Evolutionary conservation across 2,329 filamentous ascomycete species (phyloP), one percentile per base, ranked within the genome.

Genomic region (Scytalidium lignicola): DNA sequence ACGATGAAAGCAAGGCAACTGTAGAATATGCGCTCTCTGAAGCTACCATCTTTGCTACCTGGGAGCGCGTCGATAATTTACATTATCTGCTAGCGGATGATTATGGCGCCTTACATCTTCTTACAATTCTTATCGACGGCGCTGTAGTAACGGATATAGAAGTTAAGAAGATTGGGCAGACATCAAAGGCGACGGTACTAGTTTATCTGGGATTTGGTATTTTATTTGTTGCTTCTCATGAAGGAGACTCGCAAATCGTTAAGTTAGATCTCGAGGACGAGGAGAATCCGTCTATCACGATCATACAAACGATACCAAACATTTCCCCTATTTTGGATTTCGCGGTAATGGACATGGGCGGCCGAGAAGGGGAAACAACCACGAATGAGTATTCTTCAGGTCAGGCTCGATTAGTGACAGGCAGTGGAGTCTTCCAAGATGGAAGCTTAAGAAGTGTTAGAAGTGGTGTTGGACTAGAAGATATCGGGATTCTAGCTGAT

Each of bases 291-390:
- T 48, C 20, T n/a, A 55, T 91, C 51, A 74, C 84, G 43, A 67
- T 91, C 3, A 66, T 93, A 9, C 90, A 96, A 62, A 86, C 82
- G 0, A 75, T 95, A 49, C 73, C 80, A 3, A 99, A 96, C 62
- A 89, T 97, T 58, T 90, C 88, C 0, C 93, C 93, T 0, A 88
- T 99, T 40, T 71, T 97, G 37, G 93, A 99, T 64, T 96, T 99
- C 59, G 85, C 88, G 1, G 82, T 99, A 15, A 96, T 97, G 90
- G 93, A 97, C 62, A 87, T 97, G 76, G 92, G 91, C 0, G 91
- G 90, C 58, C 78, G 89, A 49, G 85, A 88, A 51, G 85, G 85
- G 19, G 86, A 93, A 55, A 82, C 77, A 8, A 84, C 89, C 50
- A 86, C 85, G 2, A 95, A 93, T 60, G 88, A 93, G 54, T 99